Conservation (phyloP, 257 asterid species). For the Ajuga chamaepitys region DNA sequence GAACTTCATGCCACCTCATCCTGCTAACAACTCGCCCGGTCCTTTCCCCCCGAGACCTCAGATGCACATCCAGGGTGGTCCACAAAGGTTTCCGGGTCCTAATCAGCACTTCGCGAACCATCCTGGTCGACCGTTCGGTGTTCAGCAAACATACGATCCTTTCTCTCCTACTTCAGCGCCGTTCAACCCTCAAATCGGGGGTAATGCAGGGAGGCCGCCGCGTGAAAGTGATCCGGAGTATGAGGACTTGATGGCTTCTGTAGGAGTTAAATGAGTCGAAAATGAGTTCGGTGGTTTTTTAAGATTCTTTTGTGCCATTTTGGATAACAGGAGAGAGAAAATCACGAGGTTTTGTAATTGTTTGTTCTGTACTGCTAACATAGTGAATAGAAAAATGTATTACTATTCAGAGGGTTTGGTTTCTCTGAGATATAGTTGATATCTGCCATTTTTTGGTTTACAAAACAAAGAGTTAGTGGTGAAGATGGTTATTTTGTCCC, state of each 20-base stretch:
- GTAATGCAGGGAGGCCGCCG: conserved; percentile 31
- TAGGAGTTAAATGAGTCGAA: conserved; percentile 52
- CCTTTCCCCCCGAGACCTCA: conserved; percentile 46
- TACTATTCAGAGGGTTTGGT: background rate
- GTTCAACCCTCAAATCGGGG: conserved; percentile 36
- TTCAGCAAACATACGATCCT: conserved; percentile 73
- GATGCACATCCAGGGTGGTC: conserved; percentile 47
- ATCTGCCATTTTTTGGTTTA: too few species aligned
- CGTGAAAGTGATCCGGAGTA: conserved; percentile 74
- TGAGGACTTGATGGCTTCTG: conserved; percentile 80
- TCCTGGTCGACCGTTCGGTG: conserved; percentile 40
- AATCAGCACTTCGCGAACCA: conserved; percentile 39
- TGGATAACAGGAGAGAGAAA: background rate
- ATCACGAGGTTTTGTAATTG: background rate
- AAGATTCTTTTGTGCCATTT: conserved; percentile 8
- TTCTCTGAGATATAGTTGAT: background rate
- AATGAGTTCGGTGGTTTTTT: background rate
- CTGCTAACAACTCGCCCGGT: conserved; percentile 28
- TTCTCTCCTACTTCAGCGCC: conserved; percentile 58
- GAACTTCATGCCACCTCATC: conserved; percentile 38
- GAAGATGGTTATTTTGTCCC: too few species aligned
- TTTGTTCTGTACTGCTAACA: conserved; percentile 5
- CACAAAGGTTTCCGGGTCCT: conserved; percentile 39
- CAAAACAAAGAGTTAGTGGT: too few species aligned
- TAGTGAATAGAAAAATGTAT: background rate